These are phyloP conservation scores for Eryngium alpinum DNA, from an alignment of 140 eudicot species.

Conservation along the genomic window DNA sequence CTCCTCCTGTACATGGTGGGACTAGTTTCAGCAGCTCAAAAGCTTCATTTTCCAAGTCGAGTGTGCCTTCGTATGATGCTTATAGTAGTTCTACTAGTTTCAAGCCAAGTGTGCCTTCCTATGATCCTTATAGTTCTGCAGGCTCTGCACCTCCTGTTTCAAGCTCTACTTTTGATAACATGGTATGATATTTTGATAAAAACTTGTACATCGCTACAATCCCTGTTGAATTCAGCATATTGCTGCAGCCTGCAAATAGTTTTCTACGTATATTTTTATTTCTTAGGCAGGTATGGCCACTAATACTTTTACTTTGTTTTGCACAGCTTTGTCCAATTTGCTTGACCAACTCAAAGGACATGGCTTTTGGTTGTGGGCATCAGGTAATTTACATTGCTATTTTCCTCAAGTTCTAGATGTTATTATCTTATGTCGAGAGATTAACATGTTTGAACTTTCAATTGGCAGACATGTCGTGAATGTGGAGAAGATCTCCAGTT, in stretches of 20 bases:
- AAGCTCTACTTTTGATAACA: constrained; percentile 52
- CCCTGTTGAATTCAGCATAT: neutral
- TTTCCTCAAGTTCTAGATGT: neutral
- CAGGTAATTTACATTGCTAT: constrained; percentile 46
- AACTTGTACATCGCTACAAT: neutral
- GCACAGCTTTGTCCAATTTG: constrained; percentile 88
- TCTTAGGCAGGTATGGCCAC: neutral
- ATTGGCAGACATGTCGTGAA: constrained; percentile 75
- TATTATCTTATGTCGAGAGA: neutral
- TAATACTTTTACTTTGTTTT: constrained; percentile 16
- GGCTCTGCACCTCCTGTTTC: constrained; percentile 59
- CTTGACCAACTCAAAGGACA: constrained; percentile 69
- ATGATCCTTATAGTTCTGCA: constrained; percentile 34
- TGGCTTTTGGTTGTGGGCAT: constrained; percentile 99
- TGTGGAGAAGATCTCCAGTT: constrained; percentile 68
- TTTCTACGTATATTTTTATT: neutral
- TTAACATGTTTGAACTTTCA: neutral
- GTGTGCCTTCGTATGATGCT: constrained; percentile 41
- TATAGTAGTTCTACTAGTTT: constrained; percentile 41
- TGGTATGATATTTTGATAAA: constrained; percentile 30
- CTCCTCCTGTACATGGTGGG: constrained; percentile 66
- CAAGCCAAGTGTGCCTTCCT: constrained; percentile 44
- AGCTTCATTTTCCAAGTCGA: constrained; percentile 46
- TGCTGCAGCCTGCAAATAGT: neutral
- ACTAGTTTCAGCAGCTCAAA: constrained; percentile 45